Evolutionary conservation across 2,329 filamentous ascomycete species (phyloP).

Genomic region (Scortechinia acanthostroma): DNA sequence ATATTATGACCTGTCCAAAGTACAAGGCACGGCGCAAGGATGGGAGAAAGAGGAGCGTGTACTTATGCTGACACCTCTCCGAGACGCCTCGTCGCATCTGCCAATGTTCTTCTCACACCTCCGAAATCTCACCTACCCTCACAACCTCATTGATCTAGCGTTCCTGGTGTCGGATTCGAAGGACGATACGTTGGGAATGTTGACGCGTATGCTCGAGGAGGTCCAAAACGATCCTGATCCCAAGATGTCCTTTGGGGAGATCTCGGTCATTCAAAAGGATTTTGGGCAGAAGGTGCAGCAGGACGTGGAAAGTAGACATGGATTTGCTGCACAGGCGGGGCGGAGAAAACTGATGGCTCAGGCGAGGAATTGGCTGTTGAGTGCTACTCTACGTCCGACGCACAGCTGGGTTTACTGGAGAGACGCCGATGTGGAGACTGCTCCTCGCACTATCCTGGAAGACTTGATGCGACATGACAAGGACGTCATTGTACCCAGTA

Average conservation of each 20-base stretch:
- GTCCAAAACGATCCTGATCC: slow-evolving; percentile 76
- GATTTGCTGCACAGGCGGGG: slow-evolving; percentile 90
- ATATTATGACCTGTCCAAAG: slow-evolving; percentile 90
- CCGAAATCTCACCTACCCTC: slow-evolving; percentile 91
- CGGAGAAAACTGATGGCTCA: slow-evolving; percentile 96
- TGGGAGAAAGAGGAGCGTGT: slow-evolving; percentile 97
- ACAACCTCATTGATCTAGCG: slow-evolving; percentile 89
- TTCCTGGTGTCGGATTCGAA: slow-evolving; percentile 97
- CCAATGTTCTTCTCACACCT: slow-evolving; percentile 99
- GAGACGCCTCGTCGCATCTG: slow-evolving; percentile 85
- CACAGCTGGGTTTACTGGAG: slow-evolving; percentile 99
- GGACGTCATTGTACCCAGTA: slow-evolving; percentile 96
- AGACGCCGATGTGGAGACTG: slow-evolving; percentile 96
- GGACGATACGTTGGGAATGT: slow-evolving; percentile 73
- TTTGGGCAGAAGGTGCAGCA: slow-evolving; percentile 97
- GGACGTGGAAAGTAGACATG: slow-evolving; percentile 93
- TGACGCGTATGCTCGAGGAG: slow-evolving; percentile 69
- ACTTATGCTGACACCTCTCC: slow-evolving; percentile 83
- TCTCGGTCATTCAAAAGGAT: slow-evolving; percentile 96
- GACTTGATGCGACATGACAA: slow-evolving; percentile 99
- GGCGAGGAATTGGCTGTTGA: slow-evolving; percentile 92
- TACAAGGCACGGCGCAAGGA: slow-evolving; percentile 82
- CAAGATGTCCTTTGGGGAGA: slow-evolving; percentile 82
- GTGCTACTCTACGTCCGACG: slow-evolving; percentile 83
- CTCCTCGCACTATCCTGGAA: slow-evolving; percentile 91